Conservation (phyloP, 345 rosid genomes). For the Eutrema yunnanense region DNA sequence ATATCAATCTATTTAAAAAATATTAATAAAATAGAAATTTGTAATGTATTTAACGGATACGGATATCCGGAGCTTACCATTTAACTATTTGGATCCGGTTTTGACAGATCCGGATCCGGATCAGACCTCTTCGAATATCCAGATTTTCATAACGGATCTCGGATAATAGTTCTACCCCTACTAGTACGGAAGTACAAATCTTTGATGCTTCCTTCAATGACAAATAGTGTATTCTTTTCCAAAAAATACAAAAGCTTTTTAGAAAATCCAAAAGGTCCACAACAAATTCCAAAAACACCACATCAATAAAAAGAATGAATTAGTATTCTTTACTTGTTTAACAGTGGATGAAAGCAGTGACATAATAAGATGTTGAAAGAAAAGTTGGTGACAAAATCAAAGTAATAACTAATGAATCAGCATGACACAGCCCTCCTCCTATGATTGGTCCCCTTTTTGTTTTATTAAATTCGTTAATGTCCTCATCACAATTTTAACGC, state of each 20-base stretch:
- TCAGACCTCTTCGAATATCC: too few species aligned
- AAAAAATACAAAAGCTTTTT: not conserved
- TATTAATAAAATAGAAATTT: too few species aligned
- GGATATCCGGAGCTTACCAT: too few species aligned
- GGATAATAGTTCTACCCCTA: too few species aligned
- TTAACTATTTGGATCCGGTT: too few species aligned
- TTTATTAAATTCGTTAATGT: not conserved
- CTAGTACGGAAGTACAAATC: not conserved
- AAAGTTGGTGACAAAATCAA: not conserved
- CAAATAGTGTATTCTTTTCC: not conserved
- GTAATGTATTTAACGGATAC: too few species aligned
- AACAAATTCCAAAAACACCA: not conserved
- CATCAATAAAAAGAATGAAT: not conserved
- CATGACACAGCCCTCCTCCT: conserved; percentile 3
- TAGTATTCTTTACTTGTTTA: not conserved
- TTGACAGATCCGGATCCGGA: too few species aligned
- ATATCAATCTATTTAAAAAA: too few species aligned
- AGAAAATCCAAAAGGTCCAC: not conserved
- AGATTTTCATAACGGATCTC: too few species aligned
- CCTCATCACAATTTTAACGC: not conserved
- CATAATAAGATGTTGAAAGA: conserved; percentile 19
- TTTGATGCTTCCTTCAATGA: not conserved
- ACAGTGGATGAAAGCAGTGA: conserved; percentile 21
- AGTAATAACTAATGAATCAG: not conserved
- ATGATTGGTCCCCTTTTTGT: not conserved